Base-by-base conservation (phyloP, 371 early-diverging fungal genomes). In the Coelomomyces lativittatus region DNA sequence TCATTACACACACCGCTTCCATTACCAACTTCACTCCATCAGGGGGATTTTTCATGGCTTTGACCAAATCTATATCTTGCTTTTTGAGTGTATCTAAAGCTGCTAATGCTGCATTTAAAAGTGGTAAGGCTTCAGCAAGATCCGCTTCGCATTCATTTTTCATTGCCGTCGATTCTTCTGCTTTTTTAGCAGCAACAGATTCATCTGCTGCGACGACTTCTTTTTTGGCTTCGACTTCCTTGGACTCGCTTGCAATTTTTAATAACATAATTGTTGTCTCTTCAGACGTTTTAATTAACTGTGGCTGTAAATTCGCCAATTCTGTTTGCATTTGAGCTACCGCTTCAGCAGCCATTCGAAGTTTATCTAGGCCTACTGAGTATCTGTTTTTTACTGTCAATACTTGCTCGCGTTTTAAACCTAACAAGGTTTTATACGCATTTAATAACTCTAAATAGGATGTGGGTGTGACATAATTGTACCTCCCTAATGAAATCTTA, bases 1-100 rank as follows among this genome's bases (percentile, higher is more conserved):
- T 64, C 67, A 80, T 63, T 49, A 71, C 66, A 52, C 74, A 79
- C 6, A 78, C 64, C 1, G 72, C 67, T 56, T 80, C 76, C 14
- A 80, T 68, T 34, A 73, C 69, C 3, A 70, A 61, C 50, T 76
- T 79, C n/a, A 80, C 69, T 36, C 74, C 70, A 44, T 72, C 76
- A 1, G 79, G 79, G 23, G 81, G 81, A n/a, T 65, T 54, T 50
- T 70, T 68, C 79, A 80, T 78, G 47, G 61, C 60, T 27, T 70
- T 62, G 6, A 80, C 70, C 62, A 77, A 76, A 39, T 67, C 70
- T 32, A 80, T 62, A 53, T 73, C 69, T 52, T 60, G 62, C 51
- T 80, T 80, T 17, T 68, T 63, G 0, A 75, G 58, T 11, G 60
- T 63, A 51, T 75, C 70, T 23, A 75, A 53, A 2, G 69, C 66